These are phyloP conservation scores for Solanum megistacrolobum DNA, from an alignment of 257 asterid genomes.

Conservation along the genomic window DNA sequence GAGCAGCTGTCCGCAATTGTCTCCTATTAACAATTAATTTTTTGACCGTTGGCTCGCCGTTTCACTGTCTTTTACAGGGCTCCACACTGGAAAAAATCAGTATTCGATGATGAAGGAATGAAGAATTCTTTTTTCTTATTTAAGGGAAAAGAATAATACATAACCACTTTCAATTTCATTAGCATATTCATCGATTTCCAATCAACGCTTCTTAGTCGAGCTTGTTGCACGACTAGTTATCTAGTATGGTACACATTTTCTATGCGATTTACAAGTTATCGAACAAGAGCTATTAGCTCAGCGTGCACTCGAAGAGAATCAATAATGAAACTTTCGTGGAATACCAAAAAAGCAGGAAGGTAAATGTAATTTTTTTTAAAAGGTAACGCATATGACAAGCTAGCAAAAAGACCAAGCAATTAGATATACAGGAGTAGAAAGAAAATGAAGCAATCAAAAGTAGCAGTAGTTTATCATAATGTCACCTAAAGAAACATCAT, in stretches of 20 bases:
- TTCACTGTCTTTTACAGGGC: not conserved
- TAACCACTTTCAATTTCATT: not conserved
- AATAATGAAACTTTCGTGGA: not conserved
- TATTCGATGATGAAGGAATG: not conserved
- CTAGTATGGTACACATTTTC: too few relatives aligned
- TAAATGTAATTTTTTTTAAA: not conserved
- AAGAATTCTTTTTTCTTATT: not conserved
- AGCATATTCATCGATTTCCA: not conserved
- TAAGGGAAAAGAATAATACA: not conserved
- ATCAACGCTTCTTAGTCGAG: not conserved
- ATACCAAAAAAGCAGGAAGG: not conserved
- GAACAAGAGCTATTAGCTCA: too few relatives aligned
- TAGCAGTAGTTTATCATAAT: not conserved
- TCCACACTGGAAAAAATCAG: not conserved
- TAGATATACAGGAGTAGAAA: not conserved
- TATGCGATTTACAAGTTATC: too few relatives aligned
- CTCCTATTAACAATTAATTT: not conserved
- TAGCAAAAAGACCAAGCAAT: not conserved
- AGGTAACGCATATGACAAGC: not conserved
- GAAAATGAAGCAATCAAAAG: not conserved
- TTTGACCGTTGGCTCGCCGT: conserved; percentile 1
- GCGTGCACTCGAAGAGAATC: rapidly evolving
- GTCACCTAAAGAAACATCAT: not conserved
- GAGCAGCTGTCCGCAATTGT: conserved; percentile 12
- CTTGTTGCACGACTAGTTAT: not conserved